Evolutionary conservation across 2,329 filamentous ascomycete species (phyloP), one percentile per base, ranked within the genome.

Genomic region (Hymenoscyphus repandus): DNA sequence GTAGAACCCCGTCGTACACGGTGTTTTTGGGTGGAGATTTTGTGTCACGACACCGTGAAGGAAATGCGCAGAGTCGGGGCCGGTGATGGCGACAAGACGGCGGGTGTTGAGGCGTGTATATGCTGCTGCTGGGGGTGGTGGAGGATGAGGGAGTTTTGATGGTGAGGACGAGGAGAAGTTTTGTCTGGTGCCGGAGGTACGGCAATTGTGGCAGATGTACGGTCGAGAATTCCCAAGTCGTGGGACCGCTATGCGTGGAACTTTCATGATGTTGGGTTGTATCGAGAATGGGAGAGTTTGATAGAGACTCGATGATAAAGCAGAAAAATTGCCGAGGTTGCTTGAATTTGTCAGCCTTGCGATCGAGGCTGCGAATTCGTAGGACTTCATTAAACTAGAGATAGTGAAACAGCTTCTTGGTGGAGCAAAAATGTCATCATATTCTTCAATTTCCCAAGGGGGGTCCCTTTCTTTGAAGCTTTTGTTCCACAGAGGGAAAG

Each of bases 41-140:
- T 84, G 86, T 56, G 92, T 96, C 57, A 93, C 80, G 50, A 95
- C 80, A 48, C 92, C 91, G 68, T 97, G 90, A 2, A 99, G 79
- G 69, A 91, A 97, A 59, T 86, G 85, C 42, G 86, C 78, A 31
- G 90, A 83, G 63, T 96, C 92, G 3, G 76, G 76, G 2, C 93
- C 93, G 13, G 83, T 79, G 55, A 97, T 74, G 37, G 85, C 85
- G 59, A 99, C 83, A 40, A 97, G 77, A 47, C 83, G 82, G 45
- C 93, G 87, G 58, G 85, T 85, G n/a, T 80, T 71, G 55, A 97
- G 80, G 22, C 68, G 67, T 12, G 79, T 71, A 68, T 80, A 64
- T 58, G 72, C 74, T 52, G 76, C 63, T 2, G 68, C 22, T 2
- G 76, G 74, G 12, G 76, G 74, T 36, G 69, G 66, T 11, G 73